Base-by-base conservation (phyloP, 1,284 basidiomycete species). In the Tetrapyrgos nigripes region DNA sequence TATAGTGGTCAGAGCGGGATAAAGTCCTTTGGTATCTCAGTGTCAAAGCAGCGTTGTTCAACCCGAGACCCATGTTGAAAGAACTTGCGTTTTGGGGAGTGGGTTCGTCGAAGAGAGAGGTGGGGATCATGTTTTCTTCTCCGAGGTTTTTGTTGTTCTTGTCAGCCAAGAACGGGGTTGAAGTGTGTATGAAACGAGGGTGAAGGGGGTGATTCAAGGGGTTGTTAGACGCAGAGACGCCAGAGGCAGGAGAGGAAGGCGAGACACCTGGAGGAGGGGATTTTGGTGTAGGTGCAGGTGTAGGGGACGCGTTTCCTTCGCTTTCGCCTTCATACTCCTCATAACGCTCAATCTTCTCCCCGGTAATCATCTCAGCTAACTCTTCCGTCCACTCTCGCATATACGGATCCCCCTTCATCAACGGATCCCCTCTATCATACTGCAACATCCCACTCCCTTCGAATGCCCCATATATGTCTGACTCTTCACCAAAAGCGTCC, bases 401-500 rank as follows among this genome's bases (percentile, higher is more conserved):
- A 46, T 61, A 60, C 19, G 55, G 52, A 43, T 61, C 57, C 6
- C 51, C 51, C n/a, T 51, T 40, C 1, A 24, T 6, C 13, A 60
- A 29, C 5, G 48, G 48, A 35, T 50, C 50, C 24, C 55, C 58
- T 8, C 57, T 46, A 9, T 43, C 21, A 28, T 24, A 49, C 28
- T 57, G 54, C 17, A 56, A 35, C 31, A 59, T 40, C 5, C 50
- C 55, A 31, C 27, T 9, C 21, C 59, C 53, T 65, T 66, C 35
- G 58, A 51, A 14, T 67, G 65, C 55, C 67, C 75, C 63, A 82
- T 80, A 65, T 81, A 79, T 35, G 61, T 72, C 45, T 82, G 76
- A 29, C 87, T 87, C 45, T 87, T 81, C 62, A 97, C 84, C 65
- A 99, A 88, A 19, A 98, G 81, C 0, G 96, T 97, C 11, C 96